phyloP scores from a whole-genome alignment of 1,139 yeast genomes.

The Scheffersomyces cryptocercus region DNA sequence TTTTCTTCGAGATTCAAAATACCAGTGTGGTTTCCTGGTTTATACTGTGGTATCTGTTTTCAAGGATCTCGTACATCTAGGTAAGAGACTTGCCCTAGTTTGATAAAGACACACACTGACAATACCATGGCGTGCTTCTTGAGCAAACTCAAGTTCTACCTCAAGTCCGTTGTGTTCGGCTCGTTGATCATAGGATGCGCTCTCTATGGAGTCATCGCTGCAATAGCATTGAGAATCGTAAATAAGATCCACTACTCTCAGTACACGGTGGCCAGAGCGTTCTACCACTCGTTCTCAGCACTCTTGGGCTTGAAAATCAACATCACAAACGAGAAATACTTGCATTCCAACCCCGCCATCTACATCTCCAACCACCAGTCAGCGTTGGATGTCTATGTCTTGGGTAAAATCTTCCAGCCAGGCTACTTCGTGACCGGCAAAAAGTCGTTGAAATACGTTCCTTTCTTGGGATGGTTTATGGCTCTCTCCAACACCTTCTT shows the following conservation, averaged over 20 bases:
- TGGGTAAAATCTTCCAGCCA: constrained; percentile 83
- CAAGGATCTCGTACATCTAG: too few species aligned
- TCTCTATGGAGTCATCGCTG: constrained; percentile 74
- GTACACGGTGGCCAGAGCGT: constrained; percentile 86
- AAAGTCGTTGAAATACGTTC: constrained; percentile 76
- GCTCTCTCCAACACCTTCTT: constrained; percentile 85
- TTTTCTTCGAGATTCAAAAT: too few species aligned
- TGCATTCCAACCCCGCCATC: constrained; percentile 76
- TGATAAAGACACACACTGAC: too few species aligned
- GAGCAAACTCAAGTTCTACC: constrained; percentile 44
- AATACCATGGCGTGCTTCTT: constrained; percentile 12
- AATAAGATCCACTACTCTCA: constrained; percentile 85
- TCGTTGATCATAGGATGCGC: constrained; percentile 61
- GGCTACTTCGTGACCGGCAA: constrained; percentile 94
- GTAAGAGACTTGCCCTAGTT: too few species aligned
- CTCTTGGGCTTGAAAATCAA: constrained; percentile 69
- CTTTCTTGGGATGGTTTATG: constrained; percentile 98
- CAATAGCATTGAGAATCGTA: constrained; percentile 61
- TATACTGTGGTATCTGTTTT: too few species aligned
- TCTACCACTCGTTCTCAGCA: constrained; percentile 59
- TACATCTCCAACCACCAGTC: constrained; percentile 90
- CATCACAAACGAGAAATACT: constrained; percentile 54
- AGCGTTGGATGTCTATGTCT: constrained; percentile 75
- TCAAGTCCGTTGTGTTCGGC: constrained; percentile 56
- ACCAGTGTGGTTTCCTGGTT: too few species aligned